Conservation (phyloP, 2,329 filamentous ascomycete genomes). For the Helminthosporium solani region DNA sequence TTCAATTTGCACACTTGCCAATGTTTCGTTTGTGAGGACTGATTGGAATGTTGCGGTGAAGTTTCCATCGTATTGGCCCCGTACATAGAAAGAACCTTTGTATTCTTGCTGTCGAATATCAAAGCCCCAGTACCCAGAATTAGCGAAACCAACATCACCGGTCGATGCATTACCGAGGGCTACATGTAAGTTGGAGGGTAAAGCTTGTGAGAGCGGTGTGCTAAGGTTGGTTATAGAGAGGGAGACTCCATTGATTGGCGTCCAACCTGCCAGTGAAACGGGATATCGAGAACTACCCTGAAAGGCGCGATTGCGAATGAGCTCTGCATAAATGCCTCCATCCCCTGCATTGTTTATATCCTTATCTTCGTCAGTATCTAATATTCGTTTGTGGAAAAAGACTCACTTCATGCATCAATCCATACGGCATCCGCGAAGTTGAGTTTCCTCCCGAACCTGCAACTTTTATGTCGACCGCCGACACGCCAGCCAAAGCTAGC, state of each 20-base stretch:
- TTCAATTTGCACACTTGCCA: slow-evolving; percentile 14
- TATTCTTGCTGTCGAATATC: slow-evolving; percentile 48
- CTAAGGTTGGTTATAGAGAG: slow-evolving; percentile 52
- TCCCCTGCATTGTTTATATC: slow-evolving; percentile 67
- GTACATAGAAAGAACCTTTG: slow-evolving; percentile 48
- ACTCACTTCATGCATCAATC: slow-evolving; percentile 16
- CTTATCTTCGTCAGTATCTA: slow-evolving; percentile 30
- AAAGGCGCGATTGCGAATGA: slow-evolving; percentile 68
- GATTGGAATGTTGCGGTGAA: slow-evolving; percentile 28
- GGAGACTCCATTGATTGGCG: slow-evolving; percentile 54
- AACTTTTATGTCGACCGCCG: slow-evolving; percentile 12
- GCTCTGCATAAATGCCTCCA: slow-evolving; percentile 68
- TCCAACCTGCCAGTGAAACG: slow-evolving; percentile 50
- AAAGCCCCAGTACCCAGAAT: slow-evolving; percentile 52
- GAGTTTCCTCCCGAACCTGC: slow-evolving; percentile 13
- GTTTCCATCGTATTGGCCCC: slow-evolving; percentile 14
- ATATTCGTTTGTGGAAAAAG: neutral
- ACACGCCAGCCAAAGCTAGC: slow-evolving; percentile 3
- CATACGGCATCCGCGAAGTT: slow-evolving; percentile 16
- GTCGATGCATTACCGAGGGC: slow-evolving; percentile 11
- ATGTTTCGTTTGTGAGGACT: slow-evolving; percentile 14
- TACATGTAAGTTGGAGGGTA: slow-evolving; percentile 54
- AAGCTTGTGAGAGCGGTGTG: slow-evolving; percentile 53
- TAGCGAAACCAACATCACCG: slow-evolving; percentile 10
- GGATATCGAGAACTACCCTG: slow-evolving; percentile 45